Base-by-base conservation (phyloP, 495 filamentous ascomycete species). In the Talaromyces proteolyticus region DNA sequence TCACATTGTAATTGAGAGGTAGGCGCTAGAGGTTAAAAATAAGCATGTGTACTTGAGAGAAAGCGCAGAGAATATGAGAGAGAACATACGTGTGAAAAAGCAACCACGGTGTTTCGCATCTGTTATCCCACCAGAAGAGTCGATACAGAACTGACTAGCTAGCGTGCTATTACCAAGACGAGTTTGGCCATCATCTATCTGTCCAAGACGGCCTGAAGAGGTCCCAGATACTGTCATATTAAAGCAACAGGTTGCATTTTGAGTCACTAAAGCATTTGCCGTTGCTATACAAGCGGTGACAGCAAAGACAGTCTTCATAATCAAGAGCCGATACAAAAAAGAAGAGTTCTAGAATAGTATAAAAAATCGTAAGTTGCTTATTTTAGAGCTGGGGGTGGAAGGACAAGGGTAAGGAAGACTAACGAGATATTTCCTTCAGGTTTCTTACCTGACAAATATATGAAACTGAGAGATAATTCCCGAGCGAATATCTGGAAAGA, bases 1-100 rank as follows among this genome's bases (percentile, higher is more conserved):
- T 87, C 83, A 61, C 85, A 89, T 59, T 87, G 84, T 41, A 80
- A 78, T 53, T 87, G 80, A 12, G 75, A 76, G 3, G 77, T 80
- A 1, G 74, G 69, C 10, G 74, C 74, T 79, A 49, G 18, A 55
- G 41, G 29, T 47, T 47, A 43, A 60, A 44, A 19, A 34, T 50
- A 24, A 59, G 54, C 2, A 34, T 34, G n/a, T n/a, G n/a, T n/a
- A n/a, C n/a, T n/a, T n/a, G n/a, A n/a, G n/a, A n/a, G n/a, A n/a
- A n/a, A n/a, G n/a, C 17, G 25, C 25, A 19, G 25, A 19, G 6
- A 47, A 20, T 23, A 12, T 47, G 36, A 50, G 56, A 41, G 24
- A 14, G 19, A 37, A 25, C 64, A 63, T 57, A 79, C 75, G 59
- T 25, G 80, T 83, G 23, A 84, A 50, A 54, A 83, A 75, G 48